phyloP scores from a whole-genome alignment of 176 grass and related monocot species.

The Elaeis guineensis region DNA sequence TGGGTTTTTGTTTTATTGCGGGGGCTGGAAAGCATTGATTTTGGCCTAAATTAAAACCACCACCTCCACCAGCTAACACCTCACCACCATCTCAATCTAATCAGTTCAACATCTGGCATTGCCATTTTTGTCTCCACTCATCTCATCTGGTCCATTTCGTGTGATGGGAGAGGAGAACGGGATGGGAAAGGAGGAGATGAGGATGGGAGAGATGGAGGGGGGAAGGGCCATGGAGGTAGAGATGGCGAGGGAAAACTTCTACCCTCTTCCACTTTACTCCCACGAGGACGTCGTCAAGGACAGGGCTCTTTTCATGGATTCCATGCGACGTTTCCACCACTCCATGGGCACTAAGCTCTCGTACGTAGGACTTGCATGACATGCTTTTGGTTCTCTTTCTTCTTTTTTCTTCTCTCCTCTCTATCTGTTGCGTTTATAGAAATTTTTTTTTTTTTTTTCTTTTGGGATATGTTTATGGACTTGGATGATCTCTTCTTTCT shows the following conservation, averaged over 20 bases:
- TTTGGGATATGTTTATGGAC: background rate
- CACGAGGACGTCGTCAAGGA: slow-evolving; percentile 27
- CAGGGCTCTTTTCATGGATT: slow-evolving; percentile 36
- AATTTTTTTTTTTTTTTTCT: slow-evolving; percentile 7
- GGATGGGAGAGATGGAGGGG: background rate
- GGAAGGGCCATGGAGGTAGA: no score
- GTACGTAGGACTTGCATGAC: slow-evolving; percentile 8
- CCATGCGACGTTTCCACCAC: slow-evolving; percentile 31
- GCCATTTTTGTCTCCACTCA: background rate
- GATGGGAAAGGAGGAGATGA: slow-evolving; percentile 11
- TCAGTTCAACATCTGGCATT: background rate
- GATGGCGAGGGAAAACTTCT: slow-evolving; percentile 19
- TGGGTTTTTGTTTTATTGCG: background rate
- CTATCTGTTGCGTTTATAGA: slow-evolving; percentile 18
- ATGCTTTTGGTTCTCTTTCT: background rate
- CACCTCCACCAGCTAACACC: no score
- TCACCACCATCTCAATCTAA: background rate
- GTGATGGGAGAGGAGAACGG: slow-evolving; percentile 34
- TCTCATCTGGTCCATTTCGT: background rate
- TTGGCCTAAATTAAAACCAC: no score
- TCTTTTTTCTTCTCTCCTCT: background rate
- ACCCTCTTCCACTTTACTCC: slow-evolving; percentile 27
- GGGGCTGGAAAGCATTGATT: no score
- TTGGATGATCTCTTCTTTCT: background rate
- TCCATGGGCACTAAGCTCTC: slow-evolving; percentile 38